Evolutionary conservation across 1,284 basidiomycete genomes (phyloP).

Genomic region (Phenoliferia sp.): DNA sequence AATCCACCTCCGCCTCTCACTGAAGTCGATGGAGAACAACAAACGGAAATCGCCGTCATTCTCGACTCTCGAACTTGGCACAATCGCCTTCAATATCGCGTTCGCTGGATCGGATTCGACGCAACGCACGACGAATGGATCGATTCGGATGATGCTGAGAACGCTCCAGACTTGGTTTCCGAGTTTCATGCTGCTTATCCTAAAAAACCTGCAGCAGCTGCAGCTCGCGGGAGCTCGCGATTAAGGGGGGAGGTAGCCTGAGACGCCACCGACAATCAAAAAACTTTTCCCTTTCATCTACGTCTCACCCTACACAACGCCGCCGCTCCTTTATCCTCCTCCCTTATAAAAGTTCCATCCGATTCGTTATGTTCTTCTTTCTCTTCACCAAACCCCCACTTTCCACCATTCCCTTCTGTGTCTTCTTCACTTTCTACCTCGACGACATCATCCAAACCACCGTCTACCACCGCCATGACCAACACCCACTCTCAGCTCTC

Average conservation of each 20-base stretch:
- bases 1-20: constrained; percentile 38
- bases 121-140: not conserved
- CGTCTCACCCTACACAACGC: too few species aligned
- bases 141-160: not conserved
- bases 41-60: constrained; percentile 36
- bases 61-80: constrained; percentile 28
- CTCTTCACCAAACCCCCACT: too few species aligned
- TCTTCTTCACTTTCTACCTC: too few species aligned
- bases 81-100: constrained; percentile 1
- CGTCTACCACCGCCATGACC: too few species aligned
- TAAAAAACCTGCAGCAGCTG: not conserved
- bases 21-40: constrained; percentile 35
- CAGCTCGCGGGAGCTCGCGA: not conserved
- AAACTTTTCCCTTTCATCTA: too few species aligned
- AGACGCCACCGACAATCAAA: too few species aligned
- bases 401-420: too few species aligned
- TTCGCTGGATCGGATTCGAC: constrained; percentile 5
- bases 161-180: not conserved
- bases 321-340: not conserved
- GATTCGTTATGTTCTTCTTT: not conserved
- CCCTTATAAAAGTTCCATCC: not conserved
- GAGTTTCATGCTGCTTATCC: not conserved
- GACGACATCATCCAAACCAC: too few species aligned
- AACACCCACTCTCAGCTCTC: too few species aligned
- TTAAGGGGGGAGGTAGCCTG: too few species aligned